Conservation (phyloP, 1,284 basidiomycete species). For the Boletellus deceptivus region DNA sequence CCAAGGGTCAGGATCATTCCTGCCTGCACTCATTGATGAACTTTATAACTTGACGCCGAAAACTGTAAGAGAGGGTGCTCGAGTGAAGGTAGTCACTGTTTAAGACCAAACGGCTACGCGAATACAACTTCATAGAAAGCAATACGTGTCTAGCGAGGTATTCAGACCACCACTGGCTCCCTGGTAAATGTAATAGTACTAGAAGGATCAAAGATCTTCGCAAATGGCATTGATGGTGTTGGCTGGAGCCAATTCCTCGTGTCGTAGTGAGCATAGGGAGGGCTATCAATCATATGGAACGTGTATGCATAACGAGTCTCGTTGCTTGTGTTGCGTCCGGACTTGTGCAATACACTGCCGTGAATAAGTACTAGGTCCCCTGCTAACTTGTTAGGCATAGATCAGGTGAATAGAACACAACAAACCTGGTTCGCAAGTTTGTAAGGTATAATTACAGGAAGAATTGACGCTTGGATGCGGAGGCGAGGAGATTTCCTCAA, state of each 20-base stretch:
- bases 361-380: conserved; percentile 89
- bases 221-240: conserved; percentile 77
- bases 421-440: conserved; percentile 71
- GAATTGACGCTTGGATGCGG: conserved; percentile 24
- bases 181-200: background rate
- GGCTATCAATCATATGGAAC: conserved; percentile 86
- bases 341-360: conserved; percentile 86
- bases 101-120: background rate
- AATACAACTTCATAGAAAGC: no score
- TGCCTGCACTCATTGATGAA: conserved; percentile 84
- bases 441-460: conserved; percentile 59
- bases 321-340: conserved; percentile 72
- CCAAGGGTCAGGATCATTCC: conserved; percentile 83
- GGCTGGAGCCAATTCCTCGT: conserved; percentile 90
- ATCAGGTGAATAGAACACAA: background rate
- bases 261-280: conserved; percentile 65
- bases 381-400: conserved; percentile 25
- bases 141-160: background rate
- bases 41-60: conserved; percentile 64
- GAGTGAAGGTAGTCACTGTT: conserved; percentile 41
- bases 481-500: conserved; percentile 58
- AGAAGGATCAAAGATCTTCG: conserved; percentile 54
- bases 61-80: conserved; percentile 47
- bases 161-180: background rate
- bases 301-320: conserved; percentile 88